Percentiles rank a stretch among this genome's conserved stretches.
phyloP scores from a whole-genome alignment of 2,329 filamentous ascomycete genomes.

The Rhynchosporium graminicola region DNA sequence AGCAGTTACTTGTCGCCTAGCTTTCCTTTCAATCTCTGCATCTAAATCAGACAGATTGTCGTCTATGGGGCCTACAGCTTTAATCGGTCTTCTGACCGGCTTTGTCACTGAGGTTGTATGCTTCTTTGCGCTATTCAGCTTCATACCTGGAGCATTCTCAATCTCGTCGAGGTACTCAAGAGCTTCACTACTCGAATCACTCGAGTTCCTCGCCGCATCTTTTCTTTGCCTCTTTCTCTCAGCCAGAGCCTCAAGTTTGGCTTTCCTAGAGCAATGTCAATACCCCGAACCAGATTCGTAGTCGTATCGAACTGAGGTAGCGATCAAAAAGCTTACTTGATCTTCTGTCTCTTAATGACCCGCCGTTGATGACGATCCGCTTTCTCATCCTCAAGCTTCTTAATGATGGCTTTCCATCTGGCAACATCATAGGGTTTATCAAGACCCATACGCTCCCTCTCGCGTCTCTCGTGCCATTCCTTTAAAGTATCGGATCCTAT shows the following conservation, averaged over 20 bases:
- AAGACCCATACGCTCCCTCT: slow-evolving; percentile 25
- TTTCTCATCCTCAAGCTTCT: slow-evolving; percentile 24
- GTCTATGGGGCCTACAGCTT: neutral
- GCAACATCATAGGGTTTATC: slow-evolving; percentile 32
- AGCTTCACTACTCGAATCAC: slow-evolving; percentile 37
- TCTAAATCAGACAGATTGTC: slow-evolving; percentile 5
- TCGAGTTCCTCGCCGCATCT: slow-evolving; percentile 18
- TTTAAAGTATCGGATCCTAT: slow-evolving; percentile 45
- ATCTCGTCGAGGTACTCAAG: slow-evolving; percentile 26
- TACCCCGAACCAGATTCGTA: neutral
- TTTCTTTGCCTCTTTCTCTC: slow-evolving; percentile 25
- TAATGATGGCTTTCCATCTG: slow-evolving; percentile 23
- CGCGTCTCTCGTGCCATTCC: slow-evolving; percentile 36
- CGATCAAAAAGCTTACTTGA: slow-evolving; percentile 16
- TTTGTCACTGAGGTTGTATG: neutral
- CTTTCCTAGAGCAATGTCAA: neutral
- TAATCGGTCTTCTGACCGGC: neutral
- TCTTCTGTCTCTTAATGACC: slow-evolving; percentile 29
- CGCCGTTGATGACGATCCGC: slow-evolving; percentile 27
- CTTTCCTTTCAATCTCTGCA: slow-evolving; percentile 1
- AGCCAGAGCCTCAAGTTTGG: slow-evolving; percentile 9
- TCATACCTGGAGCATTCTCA: slow-evolving; percentile 14
- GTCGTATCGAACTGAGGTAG: too few relatives aligned
- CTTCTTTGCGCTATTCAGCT: neutral
- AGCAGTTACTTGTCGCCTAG: neutral